These are phyloP conservation scores for Casuarina cunninghamiana DNA, from an alignment of 306 rosid genomes.

Conservation along the genomic window DNA sequence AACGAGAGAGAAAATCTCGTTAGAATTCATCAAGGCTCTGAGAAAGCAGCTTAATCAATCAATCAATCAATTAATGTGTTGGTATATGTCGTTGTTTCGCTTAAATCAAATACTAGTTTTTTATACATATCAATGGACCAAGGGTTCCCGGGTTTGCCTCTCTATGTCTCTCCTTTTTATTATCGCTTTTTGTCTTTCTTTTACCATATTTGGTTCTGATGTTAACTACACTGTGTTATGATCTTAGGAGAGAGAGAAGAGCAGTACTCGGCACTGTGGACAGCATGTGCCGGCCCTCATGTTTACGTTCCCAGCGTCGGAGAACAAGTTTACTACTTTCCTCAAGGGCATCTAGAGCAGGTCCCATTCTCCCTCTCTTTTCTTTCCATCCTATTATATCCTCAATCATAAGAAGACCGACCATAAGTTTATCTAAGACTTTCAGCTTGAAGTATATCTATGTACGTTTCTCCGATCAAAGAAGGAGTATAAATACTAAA, in stretches of 20 bases:
- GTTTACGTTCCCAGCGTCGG: conserved; percentile 50
- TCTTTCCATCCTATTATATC: not conserved
- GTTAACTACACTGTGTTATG: not conserved
- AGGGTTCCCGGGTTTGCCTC: not conserved
- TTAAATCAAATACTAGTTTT: not conserved
- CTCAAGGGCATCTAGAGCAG: conserved; percentile 83
- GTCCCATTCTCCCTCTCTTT: conserved; percentile 30
- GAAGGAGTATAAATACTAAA: too few species aligned
- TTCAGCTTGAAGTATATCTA: too few species aligned
- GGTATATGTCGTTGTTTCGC: not conserved
- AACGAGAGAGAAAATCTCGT: not conserved
- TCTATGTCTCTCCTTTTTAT: not conserved
- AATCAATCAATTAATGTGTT: not conserved
- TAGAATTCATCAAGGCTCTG: not conserved
- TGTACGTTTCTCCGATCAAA: too few species aligned
- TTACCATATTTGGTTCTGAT: not conserved
- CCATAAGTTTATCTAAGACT: too few species aligned
- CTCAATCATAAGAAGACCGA: too few species aligned
- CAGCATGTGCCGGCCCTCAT: conserved; percentile 48
- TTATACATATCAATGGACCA: not conserved
- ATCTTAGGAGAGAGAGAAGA: conserved; percentile 32
- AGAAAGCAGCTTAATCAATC: too few species aligned
- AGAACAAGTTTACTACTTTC: conserved; percentile 53
- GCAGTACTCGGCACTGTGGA: conserved; percentile 42
- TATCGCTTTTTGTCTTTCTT: not conserved